phyloP scores from a whole-genome alignment of 129 eudicot genomes.

The Oenanthe sinensis region DNA sequence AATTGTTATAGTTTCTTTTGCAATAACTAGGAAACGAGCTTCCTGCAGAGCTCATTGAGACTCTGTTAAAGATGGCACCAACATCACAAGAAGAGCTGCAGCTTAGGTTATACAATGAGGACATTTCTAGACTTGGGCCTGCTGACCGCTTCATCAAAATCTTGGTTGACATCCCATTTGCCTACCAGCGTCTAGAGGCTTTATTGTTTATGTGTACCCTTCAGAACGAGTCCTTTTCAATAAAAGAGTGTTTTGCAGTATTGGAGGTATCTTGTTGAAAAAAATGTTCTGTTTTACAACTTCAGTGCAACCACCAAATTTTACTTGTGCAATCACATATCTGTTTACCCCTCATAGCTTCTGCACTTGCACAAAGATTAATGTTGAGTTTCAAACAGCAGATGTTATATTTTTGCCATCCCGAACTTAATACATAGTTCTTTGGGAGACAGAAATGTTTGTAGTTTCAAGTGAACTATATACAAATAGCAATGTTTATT shows the following conservation, averaged over 20 bases:
- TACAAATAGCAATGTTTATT: not conserved
- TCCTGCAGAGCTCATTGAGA: conserved; percentile 49
- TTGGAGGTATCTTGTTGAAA: conserved; percentile 35
- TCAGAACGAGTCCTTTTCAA: conserved; percentile 33
- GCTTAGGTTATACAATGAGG: conserved; percentile 45
- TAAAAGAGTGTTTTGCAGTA: conserved; percentile 42
- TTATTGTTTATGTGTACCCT: conserved; percentile 47
- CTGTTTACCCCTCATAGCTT: not conserved
- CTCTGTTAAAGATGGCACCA: conserved; percentile 50
- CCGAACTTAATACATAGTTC: not conserved
- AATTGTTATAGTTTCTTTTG: not conserved
- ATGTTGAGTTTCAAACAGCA: not conserved
- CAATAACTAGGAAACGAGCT: conserved; percentile 49
- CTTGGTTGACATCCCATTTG: conserved; percentile 50
- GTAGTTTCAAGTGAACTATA: not conserved
- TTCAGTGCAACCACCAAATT: not conserved
- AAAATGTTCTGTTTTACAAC: not conserved
- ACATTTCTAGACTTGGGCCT: conserved; percentile 44
- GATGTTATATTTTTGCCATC: not conserved
- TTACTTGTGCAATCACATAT: not conserved
- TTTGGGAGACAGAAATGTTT: not conserved
- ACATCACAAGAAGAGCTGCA: conserved; percentile 56
- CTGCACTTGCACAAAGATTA: conserved; percentile 2
- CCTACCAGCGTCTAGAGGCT: conserved; percentile 42
- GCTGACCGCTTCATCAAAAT: conserved; percentile 53